phyloP scores from a whole-genome alignment of 1,284 basidiomycete species.

The Volvariella surrecta region DNA sequence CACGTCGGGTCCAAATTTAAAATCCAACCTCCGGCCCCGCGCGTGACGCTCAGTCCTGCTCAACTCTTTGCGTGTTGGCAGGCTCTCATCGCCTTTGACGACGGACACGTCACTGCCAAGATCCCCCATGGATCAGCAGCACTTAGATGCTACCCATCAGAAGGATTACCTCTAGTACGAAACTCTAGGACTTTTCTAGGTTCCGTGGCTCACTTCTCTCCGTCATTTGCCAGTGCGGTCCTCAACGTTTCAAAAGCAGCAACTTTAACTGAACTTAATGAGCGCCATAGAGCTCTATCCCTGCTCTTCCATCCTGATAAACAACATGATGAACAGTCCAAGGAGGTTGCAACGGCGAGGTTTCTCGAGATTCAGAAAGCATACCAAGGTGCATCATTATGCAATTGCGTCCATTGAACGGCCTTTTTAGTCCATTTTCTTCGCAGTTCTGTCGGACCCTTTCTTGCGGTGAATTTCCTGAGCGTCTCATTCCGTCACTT shows the following conservation, averaged over 20 bases:
- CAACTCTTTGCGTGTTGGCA: too few relatives aligned
- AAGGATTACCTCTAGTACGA: conserved; percentile 21
- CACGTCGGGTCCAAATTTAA: too few relatives aligned
- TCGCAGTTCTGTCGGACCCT: conserved; percentile 63
- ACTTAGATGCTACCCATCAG: conserved; percentile 1
- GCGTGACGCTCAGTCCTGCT: too few relatives aligned
- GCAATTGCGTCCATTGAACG: conserved; percentile 7
- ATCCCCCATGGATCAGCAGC: neutral
- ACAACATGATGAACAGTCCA: conserved; percentile 52
- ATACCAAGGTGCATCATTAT: conserved; percentile 49
- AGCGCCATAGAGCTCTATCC: conserved; percentile 62
- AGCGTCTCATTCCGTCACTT: conserved; percentile 10
- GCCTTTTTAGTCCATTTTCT: conserved; percentile 9
- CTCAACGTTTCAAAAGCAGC: conserved; percentile 62
- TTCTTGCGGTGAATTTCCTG: conserved; percentile 47
- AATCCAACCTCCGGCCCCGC: too few relatives aligned
- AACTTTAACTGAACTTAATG: conserved; percentile 59
- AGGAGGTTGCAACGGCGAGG: conserved; percentile 50
- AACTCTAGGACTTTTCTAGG: neutral
- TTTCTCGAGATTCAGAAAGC: conserved; percentile 76
- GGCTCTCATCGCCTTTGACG: too few relatives aligned
- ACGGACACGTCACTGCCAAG: too few relatives aligned
- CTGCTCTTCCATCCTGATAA: conserved; percentile 85
- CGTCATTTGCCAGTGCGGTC: conserved; percentile 36
- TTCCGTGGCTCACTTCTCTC: neutral